Evolutionary conservation across 768 basidiomycete genomes (phyloP), one percentile per base, ranked within the genome.

Genomic region (Termitomyces bulborhizus): DNA sequence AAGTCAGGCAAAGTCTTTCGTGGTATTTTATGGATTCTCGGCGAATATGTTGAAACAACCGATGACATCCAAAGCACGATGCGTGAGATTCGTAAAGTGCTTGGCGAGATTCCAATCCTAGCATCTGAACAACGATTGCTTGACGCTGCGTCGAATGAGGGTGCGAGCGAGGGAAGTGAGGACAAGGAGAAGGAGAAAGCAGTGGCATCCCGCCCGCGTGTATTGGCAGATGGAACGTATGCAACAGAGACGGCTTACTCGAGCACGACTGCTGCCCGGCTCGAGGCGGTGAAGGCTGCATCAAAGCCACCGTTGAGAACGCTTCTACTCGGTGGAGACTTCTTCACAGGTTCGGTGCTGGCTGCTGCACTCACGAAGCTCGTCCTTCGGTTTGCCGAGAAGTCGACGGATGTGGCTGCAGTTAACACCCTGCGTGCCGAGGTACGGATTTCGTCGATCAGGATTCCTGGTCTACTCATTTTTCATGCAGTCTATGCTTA

Each of bases 81-180:
- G 79, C 74, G 75, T 46, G 90, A 92, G 68, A 77, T 98, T 43
- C 77, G 94, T 53, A 85, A 86, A 65, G 86, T 92, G 13, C 71
- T 99, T 36, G 96, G 97, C 13, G 97, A 99, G 73, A 89, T 99
- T n/a, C 97, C 97, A 5, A 98, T 99, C 53, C 72, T 98, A 45
- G 93, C 96, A 1, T 86, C 88, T 0, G 94, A 97, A 72, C 90
- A 92, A 70, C 81, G 78, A 54, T 68, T 92, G 53, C 75, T 92
- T 59, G 91, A 94, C 61, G 91, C 89, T 62, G 82, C 87, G 11
- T 77, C 79, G 58, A 82, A 62, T 16, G 71, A 57, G 18, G 62
- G 75, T 8, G 83, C 83, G 24, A 43, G 26, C 18, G 79, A 75
- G 8, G 74, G 69, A 6, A 43, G 43, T 18, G 79, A 75, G 12